Evolutionary conservation across 1,139 yeast genomes (phyloP).

Genomic region (Lodderomyces beijingensis): DNA sequence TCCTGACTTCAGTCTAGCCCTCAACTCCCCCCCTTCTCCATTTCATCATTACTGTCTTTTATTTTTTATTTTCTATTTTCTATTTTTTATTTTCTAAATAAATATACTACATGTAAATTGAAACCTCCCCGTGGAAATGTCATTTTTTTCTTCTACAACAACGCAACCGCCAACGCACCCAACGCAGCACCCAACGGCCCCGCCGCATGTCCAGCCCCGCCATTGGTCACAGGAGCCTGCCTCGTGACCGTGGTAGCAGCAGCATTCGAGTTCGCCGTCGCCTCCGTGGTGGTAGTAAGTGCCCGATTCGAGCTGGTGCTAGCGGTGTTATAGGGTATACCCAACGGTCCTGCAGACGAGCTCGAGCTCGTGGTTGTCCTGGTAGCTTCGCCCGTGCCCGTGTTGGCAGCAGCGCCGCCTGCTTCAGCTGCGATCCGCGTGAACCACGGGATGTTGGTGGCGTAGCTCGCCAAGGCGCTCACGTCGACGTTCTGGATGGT

Average conservation of each 20-base stretch:
- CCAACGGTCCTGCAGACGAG: slow-evolving; percentile 10
- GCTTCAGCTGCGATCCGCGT: slow-evolving; percentile 25
- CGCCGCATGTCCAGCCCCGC: slow-evolving; percentile 15
- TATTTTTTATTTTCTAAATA: no score
- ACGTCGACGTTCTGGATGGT: slow-evolving; percentile 32
- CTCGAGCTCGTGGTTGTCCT: slow-evolving; percentile 7
- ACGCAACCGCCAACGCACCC: slow-evolving; percentile 34
- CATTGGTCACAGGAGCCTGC: slow-evolving; percentile 9
- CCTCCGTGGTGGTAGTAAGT: slow-evolving; percentile 3
- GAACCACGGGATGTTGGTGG: slow-evolving; percentile 44
- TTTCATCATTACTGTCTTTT: no score
- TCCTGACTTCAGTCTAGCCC: no score
- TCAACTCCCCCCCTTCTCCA: no score
- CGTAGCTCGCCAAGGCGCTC: slow-evolving; percentile 27
- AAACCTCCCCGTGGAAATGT: no score
- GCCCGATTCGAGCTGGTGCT: not conserved
- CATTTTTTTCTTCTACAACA: no score
- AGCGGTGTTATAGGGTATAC: slow-evolving; percentile 3
- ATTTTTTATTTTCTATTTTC: no score
- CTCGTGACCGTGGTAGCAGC: slow-evolving; percentile 3
- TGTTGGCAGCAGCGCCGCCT: slow-evolving; percentile 8
- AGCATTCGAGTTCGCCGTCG: not conserved
- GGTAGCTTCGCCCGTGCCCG: slow-evolving; percentile 2
- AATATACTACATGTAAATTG: no score
- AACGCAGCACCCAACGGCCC: slow-evolving; percentile 35